Evolutionary conservation across 225 moss, liverwort and hornwort species (phyloP).

Genomic region (Pleurozium schreberi): DNA sequence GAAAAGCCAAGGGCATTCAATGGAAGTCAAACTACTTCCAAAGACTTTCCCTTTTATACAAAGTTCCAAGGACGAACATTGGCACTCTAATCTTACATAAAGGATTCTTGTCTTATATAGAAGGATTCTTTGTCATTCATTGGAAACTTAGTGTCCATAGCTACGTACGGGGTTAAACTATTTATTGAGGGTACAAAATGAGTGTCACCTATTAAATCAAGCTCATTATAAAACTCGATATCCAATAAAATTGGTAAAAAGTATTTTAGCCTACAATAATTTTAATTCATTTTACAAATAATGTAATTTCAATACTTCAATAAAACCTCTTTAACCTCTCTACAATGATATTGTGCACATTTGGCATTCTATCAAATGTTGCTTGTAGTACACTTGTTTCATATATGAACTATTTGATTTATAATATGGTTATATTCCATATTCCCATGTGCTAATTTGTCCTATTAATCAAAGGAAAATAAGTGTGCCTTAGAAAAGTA

Average conservation of each 20-base stretch:
- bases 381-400: not conserved
- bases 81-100: accelerated
- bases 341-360: not conserved
- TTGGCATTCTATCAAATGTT: not conserved
- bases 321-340: too few relatives aligned
- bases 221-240: not conserved
- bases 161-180: accelerated
- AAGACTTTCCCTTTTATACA: accelerated
- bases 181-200: too few relatives aligned
- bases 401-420: not conserved
- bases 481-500: not conserved
- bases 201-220: accelerated
- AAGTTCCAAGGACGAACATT: not conserved
- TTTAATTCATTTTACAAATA: not conserved
- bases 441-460: not conserved
- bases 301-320: accelerated
- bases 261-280: accelerated
- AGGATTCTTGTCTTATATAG: too few relatives aligned
- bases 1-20: accelerated
- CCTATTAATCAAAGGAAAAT: not conserved
- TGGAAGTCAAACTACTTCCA: not conserved
- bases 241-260: not conserved
- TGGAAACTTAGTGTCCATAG: accelerated
- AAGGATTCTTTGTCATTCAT: not conserved
- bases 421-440: not conserved